phyloP scores from a whole-genome alignment of 2,329 filamentous ascomycete species.

The Colletotrichum melonis region DNA sequence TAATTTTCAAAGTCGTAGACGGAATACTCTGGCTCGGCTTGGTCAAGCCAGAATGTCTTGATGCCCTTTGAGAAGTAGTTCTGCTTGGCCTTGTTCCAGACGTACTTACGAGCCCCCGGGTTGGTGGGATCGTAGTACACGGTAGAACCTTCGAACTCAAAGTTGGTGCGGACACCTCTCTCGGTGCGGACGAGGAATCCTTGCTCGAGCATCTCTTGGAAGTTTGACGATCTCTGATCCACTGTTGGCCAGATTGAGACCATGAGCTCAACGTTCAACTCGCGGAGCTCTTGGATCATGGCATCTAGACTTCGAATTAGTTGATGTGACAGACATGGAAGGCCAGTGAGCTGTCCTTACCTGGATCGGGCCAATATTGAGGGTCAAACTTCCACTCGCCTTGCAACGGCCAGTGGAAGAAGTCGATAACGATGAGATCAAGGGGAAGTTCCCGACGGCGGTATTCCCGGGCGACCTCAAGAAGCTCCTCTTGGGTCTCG shows the following conservation, averaged over 20 bases:
- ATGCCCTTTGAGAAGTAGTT: slow-evolving; percentile 74
- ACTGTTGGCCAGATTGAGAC: slow-evolving; percentile 76
- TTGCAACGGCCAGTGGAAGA: slow-evolving; percentile 73
- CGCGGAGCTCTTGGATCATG: slow-evolving; percentile 71
- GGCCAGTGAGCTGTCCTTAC: too few relatives aligned
- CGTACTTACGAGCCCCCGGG: slow-evolving; percentile 65
- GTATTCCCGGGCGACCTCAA: slow-evolving; percentile 69
- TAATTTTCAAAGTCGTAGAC: slow-evolving; percentile 76
- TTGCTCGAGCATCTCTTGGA: slow-evolving; percentile 47
- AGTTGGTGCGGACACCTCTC: slow-evolving; percentile 66
- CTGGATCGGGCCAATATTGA: slow-evolving; percentile 72
- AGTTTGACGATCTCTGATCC: slow-evolving; percentile 43
- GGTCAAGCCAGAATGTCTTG: slow-evolving; percentile 75
- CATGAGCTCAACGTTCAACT: slow-evolving; percentile 72
- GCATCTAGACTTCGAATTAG: slow-evolving; percentile 50
- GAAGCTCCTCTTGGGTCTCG: slow-evolving; percentile 70
- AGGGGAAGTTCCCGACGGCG: slow-evolving; percentile 62
- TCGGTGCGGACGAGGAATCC: slow-evolving; percentile 71
- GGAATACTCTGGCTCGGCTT: slow-evolving; percentile 75
- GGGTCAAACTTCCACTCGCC: slow-evolving; percentile 77
- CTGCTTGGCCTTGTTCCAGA: slow-evolving; percentile 69
- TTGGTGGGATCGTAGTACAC: slow-evolving; percentile 74
- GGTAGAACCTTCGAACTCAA: slow-evolving; percentile 69
- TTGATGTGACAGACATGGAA: too few relatives aligned
- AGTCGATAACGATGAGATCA: slow-evolving; percentile 72